These are phyloP conservation scores for Nakazawaea pomicola DNA, from an alignment of 805 yeast species.

Conservation along the genomic window DNA sequence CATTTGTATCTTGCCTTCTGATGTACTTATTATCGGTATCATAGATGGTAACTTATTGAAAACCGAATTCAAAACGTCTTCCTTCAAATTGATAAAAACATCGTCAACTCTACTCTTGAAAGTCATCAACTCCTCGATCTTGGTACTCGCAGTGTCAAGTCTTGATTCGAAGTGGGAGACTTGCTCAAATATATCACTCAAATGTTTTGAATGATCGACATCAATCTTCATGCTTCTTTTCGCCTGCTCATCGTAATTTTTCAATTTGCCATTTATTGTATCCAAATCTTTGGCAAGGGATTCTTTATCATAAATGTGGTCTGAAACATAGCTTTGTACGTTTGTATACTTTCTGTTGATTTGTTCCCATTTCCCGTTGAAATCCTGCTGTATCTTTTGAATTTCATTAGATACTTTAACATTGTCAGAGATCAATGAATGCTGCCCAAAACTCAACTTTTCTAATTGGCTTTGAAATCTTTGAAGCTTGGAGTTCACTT, in stretches of 20 bases:
- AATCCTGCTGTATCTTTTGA: background rate
- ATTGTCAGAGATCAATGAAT: background rate
- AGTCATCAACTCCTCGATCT: background rate
- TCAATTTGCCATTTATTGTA: background rate
- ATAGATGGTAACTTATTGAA: conserved; percentile 3
- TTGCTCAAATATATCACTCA: conserved; percentile 7
- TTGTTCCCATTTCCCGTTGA: conserved; percentile 5
- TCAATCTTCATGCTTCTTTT: conserved; percentile 2
- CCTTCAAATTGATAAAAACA: conserved; percentile 2
- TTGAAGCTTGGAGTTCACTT: conserved; percentile 7
- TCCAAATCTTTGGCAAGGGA: background rate
- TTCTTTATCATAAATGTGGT: background rate
- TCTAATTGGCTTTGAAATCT: conserved; percentile 7
- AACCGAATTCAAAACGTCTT: conserved; percentile 4
- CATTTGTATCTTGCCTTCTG: conserved; percentile 7
- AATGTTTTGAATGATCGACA: conserved; percentile 5
- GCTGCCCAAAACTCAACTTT: background rate
- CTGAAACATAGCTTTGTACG: background rate
- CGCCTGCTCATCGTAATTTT: background rate
- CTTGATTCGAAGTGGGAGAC: conserved; percentile 2
- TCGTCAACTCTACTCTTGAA: conserved; percentile 2
- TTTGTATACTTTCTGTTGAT: background rate
- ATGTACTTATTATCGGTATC: conserved; percentile 3
- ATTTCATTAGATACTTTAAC: background rate
- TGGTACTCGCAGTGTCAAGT: background rate